Conservation (phyloP, 352 stramenopile genomes). For the Globisporangium lucens region DNA sequence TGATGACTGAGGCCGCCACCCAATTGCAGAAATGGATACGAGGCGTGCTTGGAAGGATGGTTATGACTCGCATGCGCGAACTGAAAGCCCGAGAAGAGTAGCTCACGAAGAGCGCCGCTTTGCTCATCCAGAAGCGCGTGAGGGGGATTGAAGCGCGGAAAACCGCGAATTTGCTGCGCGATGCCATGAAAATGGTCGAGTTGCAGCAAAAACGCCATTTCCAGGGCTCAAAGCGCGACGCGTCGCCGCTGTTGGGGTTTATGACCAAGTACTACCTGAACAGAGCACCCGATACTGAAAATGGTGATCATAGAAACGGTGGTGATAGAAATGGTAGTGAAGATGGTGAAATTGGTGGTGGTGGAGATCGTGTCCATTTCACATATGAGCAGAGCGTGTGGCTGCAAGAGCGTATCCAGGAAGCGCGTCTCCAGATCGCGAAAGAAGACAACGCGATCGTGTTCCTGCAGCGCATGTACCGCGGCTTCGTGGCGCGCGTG, state of each 20-base stretch:
- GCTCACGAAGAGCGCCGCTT: slow-evolving; percentile 33
- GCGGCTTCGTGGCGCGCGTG: slow-evolving; percentile 41
- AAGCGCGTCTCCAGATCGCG: slow-evolving; percentile 27
- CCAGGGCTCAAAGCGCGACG: slow-evolving; percentile 18
- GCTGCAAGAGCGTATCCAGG: slow-evolving; percentile 37
- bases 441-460: slow-evolving; percentile 42
- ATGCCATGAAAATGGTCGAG: slow-evolving; percentile 40
- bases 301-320: no score
- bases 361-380: slow-evolving; percentile 17
- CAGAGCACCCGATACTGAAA: neutral
- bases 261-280: slow-evolving; percentile 39
- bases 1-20: slow-evolving; percentile 17
- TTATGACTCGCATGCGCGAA: slow-evolving; percentile 24
- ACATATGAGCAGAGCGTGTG: slow-evolving; percentile 40
- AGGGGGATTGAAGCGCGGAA: slow-evolving; percentile 44
- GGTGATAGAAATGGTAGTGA: no score
- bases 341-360: no score
- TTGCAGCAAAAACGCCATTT: slow-evolving; percentile 46
- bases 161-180: slow-evolving; percentile 31
- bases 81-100: slow-evolving; percentile 24
- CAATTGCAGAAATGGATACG: slow-evolving; percentile 40
- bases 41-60: slow-evolving; percentile 21
- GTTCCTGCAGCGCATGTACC: slow-evolving; percentile 52
- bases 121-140: slow-evolving; percentile 57
- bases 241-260: slow-evolving; percentile 49